Evolutionary conservation across 257 asterid genomes (phyloP), one percentile per base, ranked within the genome.

Genomic region (Lantana camara): DNA sequence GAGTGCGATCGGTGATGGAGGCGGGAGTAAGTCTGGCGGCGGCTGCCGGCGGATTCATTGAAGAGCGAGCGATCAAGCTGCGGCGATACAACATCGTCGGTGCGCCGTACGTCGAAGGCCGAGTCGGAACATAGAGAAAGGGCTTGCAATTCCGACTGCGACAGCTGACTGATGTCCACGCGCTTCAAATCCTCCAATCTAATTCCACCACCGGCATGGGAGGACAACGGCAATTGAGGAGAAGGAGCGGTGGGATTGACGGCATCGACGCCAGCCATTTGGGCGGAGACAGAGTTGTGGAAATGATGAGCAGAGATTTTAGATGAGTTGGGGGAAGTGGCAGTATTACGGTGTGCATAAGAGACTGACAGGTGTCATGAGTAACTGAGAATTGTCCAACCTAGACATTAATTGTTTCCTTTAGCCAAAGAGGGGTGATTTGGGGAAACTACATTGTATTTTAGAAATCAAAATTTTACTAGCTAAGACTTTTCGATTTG

Each of bases 11-110:
- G 96, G 80, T 78, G 93, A 57, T 73, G 95, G 75, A 82, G 77
- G 58, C 85, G 88, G 30, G 97, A 84, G 61, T 83, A 90, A 44
- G 90, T 88, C 75, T 90, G 98, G 27, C 96, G 89, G 65, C 94
- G 93, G 74, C 95, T 82, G 4, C 95, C 94, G 66, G 95, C 80
- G 67, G 99, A 93, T 77, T 87, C 96, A 68, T 92, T 89, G 84
- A 92, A 86, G 22, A 87, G 53, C 9, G 96, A 63, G 21, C 94
- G 96, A 65, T 92, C 95, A 45, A 89, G 70, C 44, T 75, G 81
- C 0, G 94, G 95, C 8, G 71, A 12, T 5, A 89, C 90, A 64
- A 74, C 73, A 70, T 87, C 96, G 70, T 85, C 88, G 7, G 76
- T 53, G 11, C 73, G 76, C 13, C 71, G 74, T 16, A 77, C 75